These are phyloP conservation scores for Pseudofabraea citricarpa DNA, from an alignment of 2,329 filamentous ascomycete species.

Conservation along the genomic window DNA sequence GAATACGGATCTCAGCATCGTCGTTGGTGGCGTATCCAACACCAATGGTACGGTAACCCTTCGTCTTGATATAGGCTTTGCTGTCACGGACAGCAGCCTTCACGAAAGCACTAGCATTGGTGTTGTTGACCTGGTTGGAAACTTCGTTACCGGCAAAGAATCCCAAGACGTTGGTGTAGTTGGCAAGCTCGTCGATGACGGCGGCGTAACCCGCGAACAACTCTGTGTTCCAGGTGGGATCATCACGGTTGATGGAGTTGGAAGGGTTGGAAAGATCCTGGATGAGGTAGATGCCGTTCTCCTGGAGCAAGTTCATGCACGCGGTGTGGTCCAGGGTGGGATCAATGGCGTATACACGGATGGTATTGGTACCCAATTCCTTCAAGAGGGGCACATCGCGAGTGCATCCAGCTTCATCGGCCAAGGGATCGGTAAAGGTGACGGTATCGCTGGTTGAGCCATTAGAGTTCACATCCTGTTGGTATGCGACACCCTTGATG, in stretches of 20 bases:
- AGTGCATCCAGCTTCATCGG: constrained; percentile 65
- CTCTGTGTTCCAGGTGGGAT: constrained; percentile 71
- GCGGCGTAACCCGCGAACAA: constrained; percentile 77
- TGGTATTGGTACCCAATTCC: constrained; percentile 80
- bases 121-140: constrained; percentile 84
- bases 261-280: constrained; percentile 82
- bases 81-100: constrained; percentile 96
- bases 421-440: constrained; percentile 77
- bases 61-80: constrained; percentile 86
- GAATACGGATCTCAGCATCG: constrained; percentile 73
- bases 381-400: constrained; percentile 81
- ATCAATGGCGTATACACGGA: constrained; percentile 93
- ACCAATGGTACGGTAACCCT: constrained; percentile 73
- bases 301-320: constrained; percentile 80
- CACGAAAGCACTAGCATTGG: constrained; percentile 84
- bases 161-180: constrained; percentile 88
- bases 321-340: constrained; percentile 69
- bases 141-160: constrained; percentile 99
- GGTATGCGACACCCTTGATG: constrained; percentile 93
- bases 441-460: constrained; percentile 42
- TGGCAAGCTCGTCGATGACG: constrained; percentile 75
- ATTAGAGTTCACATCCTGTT: constrained; percentile 66
- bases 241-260: constrained; percentile 78
- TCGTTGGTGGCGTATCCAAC: constrained; percentile 97
- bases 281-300: constrained; percentile 91